phyloP scores from a whole-genome alignment of 2,329 filamentous ascomycete genomes.

The Aspergillus uvarum region DNA sequence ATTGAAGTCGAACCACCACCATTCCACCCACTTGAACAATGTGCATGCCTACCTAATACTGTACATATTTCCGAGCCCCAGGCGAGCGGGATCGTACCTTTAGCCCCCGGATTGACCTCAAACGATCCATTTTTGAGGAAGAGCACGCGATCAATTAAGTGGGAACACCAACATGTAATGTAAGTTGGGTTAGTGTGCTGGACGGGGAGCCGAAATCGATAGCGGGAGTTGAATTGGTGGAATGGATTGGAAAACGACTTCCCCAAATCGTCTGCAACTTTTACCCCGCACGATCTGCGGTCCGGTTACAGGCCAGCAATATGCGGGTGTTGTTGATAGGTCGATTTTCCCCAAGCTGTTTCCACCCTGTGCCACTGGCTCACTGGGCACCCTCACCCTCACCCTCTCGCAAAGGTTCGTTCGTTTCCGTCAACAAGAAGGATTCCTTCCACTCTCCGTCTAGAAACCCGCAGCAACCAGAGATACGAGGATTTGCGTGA shows the following conservation, averaged over 20 bases:
- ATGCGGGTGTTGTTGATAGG: not conserved
- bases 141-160: not conserved
- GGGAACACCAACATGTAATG: too few species aligned
- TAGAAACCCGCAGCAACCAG: not conserved
- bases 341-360: too few species aligned
- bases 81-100: not conserved
- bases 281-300: slow-evolving; percentile 7
- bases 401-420: not conserved
- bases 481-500: too few species aligned
- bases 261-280: too few species aligned
- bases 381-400: too few species aligned
- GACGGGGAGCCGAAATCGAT: too few species aligned
- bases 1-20: not conserved
- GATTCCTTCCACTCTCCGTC: not conserved
- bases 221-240: too few species aligned
- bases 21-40: not conserved
- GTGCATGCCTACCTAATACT: not conserved
- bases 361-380: too few species aligned
- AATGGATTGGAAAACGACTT: too few species aligned
- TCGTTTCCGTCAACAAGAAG: not conserved
- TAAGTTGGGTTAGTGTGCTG: too few species aligned
- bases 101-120: too few species aligned
- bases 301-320: not conserved
- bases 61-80: not conserved
- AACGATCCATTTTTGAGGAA: not conserved